These are phyloP conservation scores for peach (Prunus persica) DNA, from an alignment of 306 rosid genomes.

Conservation along the genomic window DNA sequence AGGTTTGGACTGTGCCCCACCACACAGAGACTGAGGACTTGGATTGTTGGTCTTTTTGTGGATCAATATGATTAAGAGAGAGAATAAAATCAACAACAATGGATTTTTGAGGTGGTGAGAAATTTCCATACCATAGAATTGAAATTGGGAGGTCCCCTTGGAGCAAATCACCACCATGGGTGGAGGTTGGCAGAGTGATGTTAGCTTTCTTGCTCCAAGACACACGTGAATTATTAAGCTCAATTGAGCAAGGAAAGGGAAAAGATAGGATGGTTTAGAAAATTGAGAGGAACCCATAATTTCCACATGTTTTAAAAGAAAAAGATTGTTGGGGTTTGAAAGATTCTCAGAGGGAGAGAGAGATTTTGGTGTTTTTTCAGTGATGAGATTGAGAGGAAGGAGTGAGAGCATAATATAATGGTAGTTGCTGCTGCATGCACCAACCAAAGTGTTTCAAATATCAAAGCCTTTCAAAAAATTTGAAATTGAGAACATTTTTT, in stretches of 20 bases:
- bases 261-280: background rate
- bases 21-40: constrained; percentile 22
- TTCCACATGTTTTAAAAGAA: background rate
- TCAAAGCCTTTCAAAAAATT: too few species aligned
- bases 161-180: constrained; percentile 27
- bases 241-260: constrained; percentile 1
- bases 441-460: background rate
- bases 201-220: constrained; percentile 27
- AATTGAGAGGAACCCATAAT: constrained; percentile 16
- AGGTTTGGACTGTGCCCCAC: constrained; percentile 35
- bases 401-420: constrained; percentile 14
- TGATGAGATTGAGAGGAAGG: background rate
- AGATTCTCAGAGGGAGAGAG: background rate
- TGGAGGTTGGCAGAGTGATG: constrained; percentile 28
- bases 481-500: too few species aligned
- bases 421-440: constrained; percentile 25
- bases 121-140: constrained; percentile 35
- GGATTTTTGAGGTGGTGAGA: constrained; percentile 26
- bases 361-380: background rate
- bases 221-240: constrained; percentile 9
- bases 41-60: background rate
- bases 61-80: constrained; percentile 15
- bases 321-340: background rate
- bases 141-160: constrained; percentile 25
- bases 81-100: constrained; percentile 26